Evolutionary conservation across 2,329 filamentous ascomycete species (phyloP).

Genomic region (Calonectria pteridis): DNA sequence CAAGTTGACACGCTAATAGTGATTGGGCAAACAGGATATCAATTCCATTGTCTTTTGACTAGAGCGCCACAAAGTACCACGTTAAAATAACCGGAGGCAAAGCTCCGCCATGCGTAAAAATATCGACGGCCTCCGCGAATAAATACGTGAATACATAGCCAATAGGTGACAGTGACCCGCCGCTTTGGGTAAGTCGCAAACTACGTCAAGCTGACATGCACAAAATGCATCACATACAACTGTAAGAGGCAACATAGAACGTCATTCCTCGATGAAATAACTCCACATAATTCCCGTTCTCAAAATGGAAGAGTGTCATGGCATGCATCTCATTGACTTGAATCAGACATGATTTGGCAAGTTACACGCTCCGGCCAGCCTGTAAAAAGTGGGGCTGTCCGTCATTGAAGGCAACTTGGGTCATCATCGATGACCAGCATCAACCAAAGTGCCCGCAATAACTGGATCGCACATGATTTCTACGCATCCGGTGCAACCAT

Average conservation of each 20-base stretch:
- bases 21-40: background rate
- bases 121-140: background rate
- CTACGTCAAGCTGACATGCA: background rate
- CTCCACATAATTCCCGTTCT: background rate
- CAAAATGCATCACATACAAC: background rate
- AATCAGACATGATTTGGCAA: background rate
- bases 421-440: background rate
- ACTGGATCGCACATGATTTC: background rate
- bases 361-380: background rate
- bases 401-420: background rate
- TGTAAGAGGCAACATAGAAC: background rate
- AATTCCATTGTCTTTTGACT: too few species aligned
- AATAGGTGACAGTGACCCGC: background rate
- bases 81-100: slow-evolving; percentile 7
- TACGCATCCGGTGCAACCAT: background rate
- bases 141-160: background rate
- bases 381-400: background rate
- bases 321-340: background rate
- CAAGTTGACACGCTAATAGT: background rate
- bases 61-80: background rate
- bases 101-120: background rate
- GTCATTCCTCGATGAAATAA: background rate
- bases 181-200: background rate
- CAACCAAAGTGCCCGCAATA: background rate
- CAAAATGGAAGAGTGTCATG: background rate